A percentile compares a stretch with the other conserved stretches of the same genome.
Conservation (phyloP, 306 rosid species). For the Sicyos edulis region DNA sequence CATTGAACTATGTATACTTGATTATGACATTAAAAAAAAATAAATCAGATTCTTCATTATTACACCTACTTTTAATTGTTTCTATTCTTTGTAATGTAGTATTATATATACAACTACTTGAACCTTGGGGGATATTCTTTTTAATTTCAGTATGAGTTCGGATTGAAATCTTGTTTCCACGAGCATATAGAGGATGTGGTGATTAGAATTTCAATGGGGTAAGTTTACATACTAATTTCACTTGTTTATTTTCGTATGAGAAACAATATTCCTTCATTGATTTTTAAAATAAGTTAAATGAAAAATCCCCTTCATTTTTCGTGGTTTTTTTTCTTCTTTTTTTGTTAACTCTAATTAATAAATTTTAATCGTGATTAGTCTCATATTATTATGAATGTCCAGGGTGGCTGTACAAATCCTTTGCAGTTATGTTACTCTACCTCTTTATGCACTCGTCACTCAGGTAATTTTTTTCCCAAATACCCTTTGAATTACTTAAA, state of each 20-base stretch:
- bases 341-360: not conserved
- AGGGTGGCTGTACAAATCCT: slow-evolving; percentile 70
- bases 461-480: slow-evolving; percentile 39
- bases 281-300: too few species aligned
- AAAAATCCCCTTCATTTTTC: too few species aligned
- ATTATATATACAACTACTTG: not conserved
- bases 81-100: too few species aligned
- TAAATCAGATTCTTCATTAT: too few species aligned
- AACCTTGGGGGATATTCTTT: not conserved
- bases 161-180: slow-evolving; percentile 61
- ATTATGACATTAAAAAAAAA: too few species aligned
- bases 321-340: too few species aligned
- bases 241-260: not conserved
- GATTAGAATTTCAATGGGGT: slow-evolving; percentile 86
- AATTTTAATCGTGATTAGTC: not conserved
- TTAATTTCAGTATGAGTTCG: slow-evolving; percentile 52
- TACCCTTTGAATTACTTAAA: not conserved
- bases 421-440: slow-evolving; percentile 87
- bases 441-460: slow-evolving; percentile 83
- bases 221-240: slow-evolving; percentile 1
- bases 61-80: too few species aligned
- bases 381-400: not conserved
- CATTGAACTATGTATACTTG: too few species aligned
- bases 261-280: not conserved
- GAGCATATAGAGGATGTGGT: slow-evolving; percentile 44